Base-by-base conservation (phyloP, 139 green algal species). In the Picochlorum sp. region DNA sequence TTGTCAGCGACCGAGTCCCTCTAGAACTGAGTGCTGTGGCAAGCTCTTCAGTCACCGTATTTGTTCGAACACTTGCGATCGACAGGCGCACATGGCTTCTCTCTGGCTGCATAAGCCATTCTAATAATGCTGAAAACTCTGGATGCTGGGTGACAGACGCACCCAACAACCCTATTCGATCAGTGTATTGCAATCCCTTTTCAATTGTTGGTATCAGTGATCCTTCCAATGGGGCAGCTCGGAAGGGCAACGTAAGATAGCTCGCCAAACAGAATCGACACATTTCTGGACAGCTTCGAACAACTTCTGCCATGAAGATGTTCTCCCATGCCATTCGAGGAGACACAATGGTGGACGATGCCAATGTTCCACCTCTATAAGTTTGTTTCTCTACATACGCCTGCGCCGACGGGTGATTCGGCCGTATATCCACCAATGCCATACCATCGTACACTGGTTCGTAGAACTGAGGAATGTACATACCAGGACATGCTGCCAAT, bases 111-210 rank as follows among this genome's bases (percentile, higher is more conserved):
- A 68, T 69, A 23, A 84, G 44, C 63, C 76, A 78, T 14, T 68
- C 26, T 5, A 84, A 60, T n/a, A 84, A 71, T 23, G 61, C 32
- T 1, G 54, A 14, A 65, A 84, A 84, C 56, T 84, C 73, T 4
- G 77, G 77, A 61, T 84, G 77, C 58, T 84, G 77, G 32, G 77
- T 84, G 7, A 84, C 77, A 6, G 71, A 82, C 6, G 77, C 77
- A 4, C 69, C 75, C 23, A 84, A 71, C 44, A 84, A 69, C 15
- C 77, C 77, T 2, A 84, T 56, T 18, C 77, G 38, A 49, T 84
- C 62, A 11, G 72, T 78, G 4, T 84, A 72, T 18, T 77, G 52
- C 38, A 84, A 61, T 16, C 77, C 77, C 11, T 47, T 20, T 52
- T 82, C 52, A 30, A 84, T 70, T 14, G 65, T 69, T 26, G 77